Evolutionary conservation across 257 asterid species (phyloP), one percentile per base, ranked within the genome.

Genomic region (Dorcoceras hygrometricum): DNA sequence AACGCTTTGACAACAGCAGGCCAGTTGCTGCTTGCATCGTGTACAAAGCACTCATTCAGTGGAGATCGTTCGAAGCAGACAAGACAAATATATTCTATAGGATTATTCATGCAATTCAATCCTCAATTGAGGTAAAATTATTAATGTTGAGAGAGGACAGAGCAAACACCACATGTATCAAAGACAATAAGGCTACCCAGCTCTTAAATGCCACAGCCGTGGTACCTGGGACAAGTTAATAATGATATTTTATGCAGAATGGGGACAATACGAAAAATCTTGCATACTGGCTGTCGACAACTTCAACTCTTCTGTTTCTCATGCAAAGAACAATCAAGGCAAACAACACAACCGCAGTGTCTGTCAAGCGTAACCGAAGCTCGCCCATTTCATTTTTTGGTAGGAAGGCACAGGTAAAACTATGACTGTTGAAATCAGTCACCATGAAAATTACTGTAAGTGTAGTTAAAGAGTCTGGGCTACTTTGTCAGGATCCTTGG

Each of bases 61-160:
- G 97, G 96, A 88, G 97, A 82, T 83, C 94, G 62, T 89, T 91
- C 25, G 96, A 91, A 79, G 97, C 96, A 72, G 96, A 91, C 32
- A 91, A 86, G 78, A 88, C 95, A 34, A 82, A 64, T 54, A 85
- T 91, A 70, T 91, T 91, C 65, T 96, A 91, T 60, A 88, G 85
- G 82, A 86, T 91, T 67, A 82, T 88, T 73, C 96, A 91, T 60
- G 83, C 90, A 59, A 85, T 91, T 83, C 92, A 88, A 76, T 75
- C 85, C 68, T 84, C 97, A 24, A 83, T 91, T 71, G 96, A 88
- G 96, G 97, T 91, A 85, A 65, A 8, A 25, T 59, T 60, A 60
- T 26, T 6, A 31, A 31, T 32, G 46, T 2, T 34, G 3, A 34
- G 3, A 34, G 43, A 34, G 14, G 46, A 34, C 3, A 32, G 46